These are phyloP conservation scores for Erythrophleum fordii DNA, from an alignment of 306 rosid species.

Conservation along the genomic window DNA sequence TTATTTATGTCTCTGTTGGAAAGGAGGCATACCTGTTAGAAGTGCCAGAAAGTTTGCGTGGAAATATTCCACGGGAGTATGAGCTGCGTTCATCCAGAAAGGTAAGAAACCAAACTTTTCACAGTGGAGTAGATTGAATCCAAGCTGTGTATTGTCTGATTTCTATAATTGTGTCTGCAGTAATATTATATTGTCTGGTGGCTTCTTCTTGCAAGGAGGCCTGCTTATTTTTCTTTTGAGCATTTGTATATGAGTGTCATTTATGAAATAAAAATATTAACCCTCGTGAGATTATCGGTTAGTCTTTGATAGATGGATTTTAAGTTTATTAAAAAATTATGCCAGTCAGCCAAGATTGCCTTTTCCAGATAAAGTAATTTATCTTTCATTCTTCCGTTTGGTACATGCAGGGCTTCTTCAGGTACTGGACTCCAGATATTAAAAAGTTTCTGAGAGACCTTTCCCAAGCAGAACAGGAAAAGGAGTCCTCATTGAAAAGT, in stretches of 20 bases:
- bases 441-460: slow-evolving; percentile 68
- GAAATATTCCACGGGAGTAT: slow-evolving; percentile 64
- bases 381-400: slow-evolving; percentile 39
- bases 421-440: slow-evolving; percentile 91
- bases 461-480: slow-evolving; percentile 74
- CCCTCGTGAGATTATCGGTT: slow-evolving; percentile 6
- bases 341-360: slow-evolving; percentile 5
- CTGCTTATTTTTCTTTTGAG: slow-evolving; percentile 14
- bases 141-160: neutral
- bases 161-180: slow-evolving; percentile 1
- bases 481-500: slow-evolving; percentile 76
- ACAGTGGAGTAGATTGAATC: slow-evolving; percentile 28
- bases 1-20: slow-evolving; percentile 75
- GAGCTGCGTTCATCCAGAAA: slow-evolving; percentile 84
- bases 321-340: neutral
- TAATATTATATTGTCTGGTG: slow-evolving; percentile 6
- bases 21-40: slow-evolving; percentile 87
- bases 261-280: slow-evolving; percentile 1
- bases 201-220: slow-evolving; percentile 17
- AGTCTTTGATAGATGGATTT: slow-evolving; percentile 9
- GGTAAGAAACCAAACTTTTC: slow-evolving; percentile 47
- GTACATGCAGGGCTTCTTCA: slow-evolving; percentile 77
- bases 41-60: slow-evolving; percentile 76
- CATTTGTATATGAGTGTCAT: slow-evolving; percentile 1
- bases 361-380: neutral